Conservation (phyloP, 1,284 basidiomycete genomes). For the Vanrija sp. region DNA sequence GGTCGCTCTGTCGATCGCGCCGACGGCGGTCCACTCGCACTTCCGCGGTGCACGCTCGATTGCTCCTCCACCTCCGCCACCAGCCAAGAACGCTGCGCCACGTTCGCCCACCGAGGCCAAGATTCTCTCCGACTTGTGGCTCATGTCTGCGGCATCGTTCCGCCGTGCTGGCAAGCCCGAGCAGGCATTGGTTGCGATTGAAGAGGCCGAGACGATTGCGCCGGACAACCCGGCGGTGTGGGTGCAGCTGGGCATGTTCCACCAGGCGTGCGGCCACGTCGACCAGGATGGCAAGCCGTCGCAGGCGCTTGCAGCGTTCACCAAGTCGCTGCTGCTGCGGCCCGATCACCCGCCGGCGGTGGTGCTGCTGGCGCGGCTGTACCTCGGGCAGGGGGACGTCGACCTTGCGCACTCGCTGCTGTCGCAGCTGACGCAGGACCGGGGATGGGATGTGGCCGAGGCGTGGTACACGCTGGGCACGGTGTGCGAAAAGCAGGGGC, state of each 20-base stretch:
- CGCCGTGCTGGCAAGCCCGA: constrained; percentile 81
- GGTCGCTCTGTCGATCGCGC: constrained; percentile 47
- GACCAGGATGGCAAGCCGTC: neutral
- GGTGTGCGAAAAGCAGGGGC: constrained; percentile 68
- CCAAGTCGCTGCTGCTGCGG: constrained; percentile 74
- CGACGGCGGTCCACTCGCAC: constrained; percentile 80
- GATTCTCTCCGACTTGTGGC: constrained; percentile 81
- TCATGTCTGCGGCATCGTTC: constrained; percentile 91
- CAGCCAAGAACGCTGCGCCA: constrained; percentile 12
- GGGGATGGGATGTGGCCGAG: constrained; percentile 82
- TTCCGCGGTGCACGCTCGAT: constrained; percentile 36
- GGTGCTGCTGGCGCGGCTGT: constrained; percentile 69
- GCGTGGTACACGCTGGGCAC: constrained; percentile 86
- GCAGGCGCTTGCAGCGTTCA: constrained; percentile 62
- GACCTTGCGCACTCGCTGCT: constrained; percentile 65
- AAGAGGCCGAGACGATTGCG: constrained; percentile 89
- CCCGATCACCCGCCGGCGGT: constrained; percentile 71
- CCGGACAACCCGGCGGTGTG: constrained; percentile 84
- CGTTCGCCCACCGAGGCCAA: constrained; percentile 62
- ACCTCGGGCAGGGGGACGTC: constrained; percentile 56
- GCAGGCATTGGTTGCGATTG: constrained; percentile 82
- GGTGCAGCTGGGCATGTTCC: constrained; percentile 85
- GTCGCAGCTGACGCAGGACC: constrained; percentile 49
- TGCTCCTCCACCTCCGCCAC: constrained; percentile 22
- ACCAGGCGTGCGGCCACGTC: constrained; percentile 42